A percentile compares a stretch with the other conserved stretches of the same genome.
phyloP scores from a whole-genome alignment of 495 filamentous ascomycete species.

The Astrocystis sublimbata region DNA sequence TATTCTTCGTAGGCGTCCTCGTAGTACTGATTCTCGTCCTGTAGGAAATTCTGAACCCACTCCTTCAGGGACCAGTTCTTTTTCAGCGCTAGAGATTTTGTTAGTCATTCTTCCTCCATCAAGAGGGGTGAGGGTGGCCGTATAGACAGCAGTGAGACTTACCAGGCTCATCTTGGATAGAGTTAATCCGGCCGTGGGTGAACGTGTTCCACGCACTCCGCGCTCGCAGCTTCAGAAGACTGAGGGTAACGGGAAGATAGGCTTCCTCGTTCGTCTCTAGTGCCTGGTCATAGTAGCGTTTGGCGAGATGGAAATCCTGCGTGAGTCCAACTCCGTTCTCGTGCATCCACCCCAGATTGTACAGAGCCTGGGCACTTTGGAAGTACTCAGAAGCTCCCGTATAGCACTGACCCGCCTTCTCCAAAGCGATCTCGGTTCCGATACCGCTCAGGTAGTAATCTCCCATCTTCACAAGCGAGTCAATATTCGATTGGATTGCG shows the following conservation, averaged over 20 bases:
- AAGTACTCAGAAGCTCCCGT: slow-evolving; percentile 85
- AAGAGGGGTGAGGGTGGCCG: not conserved
- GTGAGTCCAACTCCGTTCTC: slow-evolving; percentile 92
- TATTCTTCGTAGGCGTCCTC: slow-evolving; percentile 59
- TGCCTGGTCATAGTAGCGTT: slow-evolving; percentile 91
- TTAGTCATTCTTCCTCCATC: slow-evolving; percentile 19
- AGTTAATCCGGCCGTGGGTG: slow-evolving; percentile 84
- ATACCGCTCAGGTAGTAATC: slow-evolving; percentile 89
- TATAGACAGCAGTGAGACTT: slow-evolving; percentile 32
- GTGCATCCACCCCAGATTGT: slow-evolving; percentile 99
- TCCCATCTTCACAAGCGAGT: slow-evolving; percentile 96
- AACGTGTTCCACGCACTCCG: slow-evolving; percentile 92
- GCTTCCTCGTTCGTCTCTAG: slow-evolving; percentile 89
- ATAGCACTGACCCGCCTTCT: slow-evolving; percentile 93
- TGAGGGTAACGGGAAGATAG: slow-evolving; percentile 89
- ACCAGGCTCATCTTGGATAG: slow-evolving; percentile 87
- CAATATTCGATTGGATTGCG: slow-evolving; percentile 88
- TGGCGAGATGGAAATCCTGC: slow-evolving; percentile 97
- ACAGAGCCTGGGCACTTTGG: slow-evolving; percentile 91
- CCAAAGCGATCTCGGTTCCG: slow-evolving; percentile 69
- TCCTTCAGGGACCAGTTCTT: slow-evolving; percentile 76
- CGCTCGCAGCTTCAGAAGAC: slow-evolving; percentile 78
- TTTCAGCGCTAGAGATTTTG: slow-evolving; percentile 50
- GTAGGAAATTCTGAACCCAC: slow-evolving; percentile 81
- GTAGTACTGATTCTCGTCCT: slow-evolving; percentile 69